Evolutionary conservation across 2,329 filamentous ascomycete genomes (phyloP), one percentile per base, ranked within the genome.

Genomic region (Pseudophaeomoniella oleicola): DNA sequence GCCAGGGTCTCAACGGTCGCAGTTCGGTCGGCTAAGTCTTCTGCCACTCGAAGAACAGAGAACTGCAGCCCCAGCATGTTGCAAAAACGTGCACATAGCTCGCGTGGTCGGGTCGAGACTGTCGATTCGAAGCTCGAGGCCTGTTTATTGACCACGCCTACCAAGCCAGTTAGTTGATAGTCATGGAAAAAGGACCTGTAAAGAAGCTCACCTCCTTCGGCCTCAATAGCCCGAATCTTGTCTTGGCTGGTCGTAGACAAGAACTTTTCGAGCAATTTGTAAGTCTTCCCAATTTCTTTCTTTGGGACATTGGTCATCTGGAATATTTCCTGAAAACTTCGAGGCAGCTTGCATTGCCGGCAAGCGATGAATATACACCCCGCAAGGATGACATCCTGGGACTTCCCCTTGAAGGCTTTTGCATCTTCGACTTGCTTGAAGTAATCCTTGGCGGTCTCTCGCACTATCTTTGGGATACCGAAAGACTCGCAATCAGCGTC

Each of bases 361-460:
- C 88, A 96, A 30, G 90, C 86, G 50, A 98, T 88, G 66, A 98
- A 96, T 59, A 98, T 90, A 61, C 87, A 94, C 4, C 87, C 86
- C 4, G 90, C 90, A 46, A 96, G 88, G 47, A 98, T 81, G 38
- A 84, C 83, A 49, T 96, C 88, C 53, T 87, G 81, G 1, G 83
- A 81, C 62, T 98, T 98, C 54, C 87, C 87, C 64, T 94, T 94
- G 71, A 96, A 86, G 38, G 86, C 72, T 57, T 88, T 88, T 53
- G 80, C 79, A 59, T 98, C 90, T 49, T 94, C 86, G 16, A 88
- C 83, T 39, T 90, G 72, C 66, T 94, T 96, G 72, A 81, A 98
- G 45, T 96, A 79, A 56, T 92, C 82, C 66, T 94, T 94, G 42
- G 90, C 86, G 1, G 81, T 82, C 52, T 94, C 86, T 35, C 83